Base-by-base conservation (phyloP, 1,139 yeast species). In the Yamadazyma atlantica region DNA sequence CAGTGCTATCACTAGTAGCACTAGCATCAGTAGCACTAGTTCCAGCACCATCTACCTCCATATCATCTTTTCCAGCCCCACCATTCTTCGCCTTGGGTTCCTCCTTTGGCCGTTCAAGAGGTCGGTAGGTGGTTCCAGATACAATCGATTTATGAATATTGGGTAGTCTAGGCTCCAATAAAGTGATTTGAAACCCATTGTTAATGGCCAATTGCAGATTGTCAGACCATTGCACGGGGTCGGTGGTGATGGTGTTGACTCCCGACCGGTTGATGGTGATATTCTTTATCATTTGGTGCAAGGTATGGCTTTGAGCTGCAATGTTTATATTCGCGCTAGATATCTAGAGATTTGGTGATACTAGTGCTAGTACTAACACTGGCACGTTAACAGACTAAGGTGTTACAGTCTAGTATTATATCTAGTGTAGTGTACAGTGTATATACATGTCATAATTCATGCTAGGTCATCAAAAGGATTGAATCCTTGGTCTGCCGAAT, bases 81-180 rank as follows among this genome's bases (percentile, higher is more conserved):
- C 13, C 27, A 24, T 24, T 24, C 13, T 24, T n/a, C 12, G 13
- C 29, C 8, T 26, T 16, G 4, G 16, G n/a, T 26, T 8, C 13
- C 30, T 28, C 21, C 30, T 14, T 28, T 16, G 21, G 12, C 11
- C 4, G 10, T 28, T 16, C 30, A 15, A 9, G 16, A 21, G 30
- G 30, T 9, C 13, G 22, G 12, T 29, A 19, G 4, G 12, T 13
- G 11, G 32, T 29, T 15, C 32, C 17, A 5, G 52, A 41, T 24
- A 50, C 50, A 21, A 67, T 48, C 10, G 61, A 49, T 30, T 57
- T 59, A 34, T 62, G 66, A 18, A 67, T 51, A n/a, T 55, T 48
- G 2, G 76, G 75, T 5, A 67, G 54, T 39, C 56, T 60, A 7
- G 76, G 75, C 29, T 69, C 75, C 11, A 70, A 47, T 4, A 69